Percentiles rank a stretch among this genome's conserved stretches.
Conservation (phyloP, 163 green algal genomes). For the Scenedesmus sp. region DNA sequence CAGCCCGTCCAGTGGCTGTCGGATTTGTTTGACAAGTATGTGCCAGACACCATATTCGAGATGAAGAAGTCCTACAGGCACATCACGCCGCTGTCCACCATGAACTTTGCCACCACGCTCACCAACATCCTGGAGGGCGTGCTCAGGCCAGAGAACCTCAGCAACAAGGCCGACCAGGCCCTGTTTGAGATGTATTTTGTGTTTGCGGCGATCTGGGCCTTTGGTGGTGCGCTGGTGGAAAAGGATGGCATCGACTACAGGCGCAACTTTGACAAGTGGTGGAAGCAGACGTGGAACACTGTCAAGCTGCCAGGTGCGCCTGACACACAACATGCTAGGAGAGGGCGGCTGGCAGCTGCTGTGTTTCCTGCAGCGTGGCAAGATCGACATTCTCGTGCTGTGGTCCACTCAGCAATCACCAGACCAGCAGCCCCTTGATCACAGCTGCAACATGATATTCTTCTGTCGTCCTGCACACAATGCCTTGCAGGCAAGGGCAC, state of each 20-base stretch:
- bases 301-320: constrained; percentile 81
- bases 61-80: constrained; percentile 88
- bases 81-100: constrained; percentile 86
- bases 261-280: constrained; percentile 93
- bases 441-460: background rate
- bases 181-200: constrained; percentile 88
- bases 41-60: constrained; percentile 84
- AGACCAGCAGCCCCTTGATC: too few relatives aligned
- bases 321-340: background rate
- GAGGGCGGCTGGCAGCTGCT: background rate
- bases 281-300: constrained; percentile 83
- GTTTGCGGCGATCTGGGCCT: constrained; percentile 90
- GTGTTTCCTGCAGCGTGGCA: background rate
- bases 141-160: constrained; percentile 87
- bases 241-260: constrained; percentile 92
- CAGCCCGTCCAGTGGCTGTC: constrained; percentile 75
- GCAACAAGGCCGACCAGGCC: constrained; percentile 80
- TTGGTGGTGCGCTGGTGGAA: constrained; percentile 85
- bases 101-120: constrained; percentile 87
- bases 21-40: constrained; percentile 91
- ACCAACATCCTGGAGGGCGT: constrained; percentile 89
- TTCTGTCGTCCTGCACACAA: background rate
- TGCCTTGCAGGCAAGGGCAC: constrained; percentile 68
- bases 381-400: too few relatives aligned
- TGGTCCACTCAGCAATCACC: background rate